Conservation (phyloP, 2,329 filamentous ascomycete species). For the Ophiocordyceps camponoti-rufipedis region DNA sequence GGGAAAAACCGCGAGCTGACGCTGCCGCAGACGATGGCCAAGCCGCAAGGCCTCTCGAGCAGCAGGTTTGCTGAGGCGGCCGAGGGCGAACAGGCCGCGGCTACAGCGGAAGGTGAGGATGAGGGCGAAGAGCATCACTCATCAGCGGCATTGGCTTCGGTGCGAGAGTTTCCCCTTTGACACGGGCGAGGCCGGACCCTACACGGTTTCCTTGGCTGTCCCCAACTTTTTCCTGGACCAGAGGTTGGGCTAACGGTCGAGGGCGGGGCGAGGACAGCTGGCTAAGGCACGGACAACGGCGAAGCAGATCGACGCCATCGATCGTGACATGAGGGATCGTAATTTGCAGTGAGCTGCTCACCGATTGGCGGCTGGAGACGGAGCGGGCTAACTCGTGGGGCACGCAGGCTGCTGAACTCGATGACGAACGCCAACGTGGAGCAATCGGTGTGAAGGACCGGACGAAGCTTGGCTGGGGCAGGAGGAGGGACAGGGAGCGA, state of each 20-base stretch:
- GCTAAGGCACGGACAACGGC: slow-evolving; percentile 25
- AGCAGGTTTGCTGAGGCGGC: slow-evolving; percentile 32
- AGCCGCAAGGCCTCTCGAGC: slow-evolving; percentile 31
- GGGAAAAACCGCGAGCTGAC: neutral
- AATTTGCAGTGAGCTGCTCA: slow-evolving; percentile 23
- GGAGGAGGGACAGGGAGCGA: neutral
- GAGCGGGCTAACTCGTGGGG: neutral
- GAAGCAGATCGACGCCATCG: slow-evolving; percentile 33
- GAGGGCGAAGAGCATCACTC: slow-evolving; percentile 37
- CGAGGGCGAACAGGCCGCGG: slow-evolving; percentile 15
- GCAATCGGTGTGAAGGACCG: slow-evolving; percentile 2
- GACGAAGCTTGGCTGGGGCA: neutral
- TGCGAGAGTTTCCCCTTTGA: slow-evolving; percentile 31
- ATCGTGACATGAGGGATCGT: slow-evolving; percentile 36
- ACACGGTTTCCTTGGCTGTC: slow-evolving; percentile 5
- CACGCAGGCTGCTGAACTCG: slow-evolving; percentile 7
- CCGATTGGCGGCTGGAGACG: too few relatives aligned
- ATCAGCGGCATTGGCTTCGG: slow-evolving; percentile 48
- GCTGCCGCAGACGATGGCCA: slow-evolving; percentile 10
- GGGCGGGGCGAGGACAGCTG: slow-evolving; percentile 12
- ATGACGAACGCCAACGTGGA: slow-evolving; percentile 7
- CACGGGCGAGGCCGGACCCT: slow-evolving; percentile 12
- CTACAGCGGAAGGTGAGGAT: slow-evolving; percentile 37
- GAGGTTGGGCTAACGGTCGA: slow-evolving; percentile 1
- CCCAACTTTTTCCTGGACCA: too few relatives aligned